Evolutionary conservation across 2,329 filamentous ascomycete genomes (phyloP).

Genomic region (Davidsoniella eucalypti): DNA sequence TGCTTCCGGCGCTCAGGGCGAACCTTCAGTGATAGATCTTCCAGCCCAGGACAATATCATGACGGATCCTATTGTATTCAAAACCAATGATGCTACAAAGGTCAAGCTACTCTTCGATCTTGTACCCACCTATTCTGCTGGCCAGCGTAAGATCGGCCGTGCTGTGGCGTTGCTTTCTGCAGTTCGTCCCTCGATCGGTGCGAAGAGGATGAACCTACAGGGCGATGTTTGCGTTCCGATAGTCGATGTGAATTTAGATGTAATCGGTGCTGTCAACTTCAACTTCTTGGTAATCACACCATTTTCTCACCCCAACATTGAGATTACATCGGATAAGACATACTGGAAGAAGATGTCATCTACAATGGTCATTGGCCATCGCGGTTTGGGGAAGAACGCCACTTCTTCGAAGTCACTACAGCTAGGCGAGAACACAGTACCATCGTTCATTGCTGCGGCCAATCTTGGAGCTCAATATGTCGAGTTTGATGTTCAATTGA

Average conservation of each 20-base stretch:
- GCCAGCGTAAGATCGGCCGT: conserved; percentile 67
- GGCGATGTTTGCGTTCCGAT: conserved; percentile 88
- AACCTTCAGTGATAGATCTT: conserved; percentile 77
- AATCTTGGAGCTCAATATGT: conserved; percentile 71
- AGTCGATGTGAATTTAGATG: conserved; percentile 65
- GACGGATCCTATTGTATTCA: conserved; percentile 87
- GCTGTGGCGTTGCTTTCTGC: conserved; percentile 77
- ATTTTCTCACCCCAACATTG: conserved; percentile 87
- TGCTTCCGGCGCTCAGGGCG: conserved; percentile 68
- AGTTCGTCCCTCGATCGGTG: conserved; percentile 66
- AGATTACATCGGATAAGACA: conserved; percentile 73
- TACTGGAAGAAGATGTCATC: conserved; percentile 91
- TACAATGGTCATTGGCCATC: conserved; percentile 63
- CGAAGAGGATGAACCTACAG: conserved; percentile 78
- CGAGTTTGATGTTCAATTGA: conserved; percentile 81
- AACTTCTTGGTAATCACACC: conserved; percentile 92
- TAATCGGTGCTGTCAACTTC: conserved; percentile 91
- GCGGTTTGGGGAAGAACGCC: conserved; percentile 79
- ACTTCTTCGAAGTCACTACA: conserved; percentile 73
- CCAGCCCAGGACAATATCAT: conserved; percentile 87
- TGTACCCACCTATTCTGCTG: conserved; percentile 84
- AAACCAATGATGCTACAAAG: conserved; percentile 56
- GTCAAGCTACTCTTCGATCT: conserved; percentile 91
- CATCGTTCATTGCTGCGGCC: conserved; percentile 89
- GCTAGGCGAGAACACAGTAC: conserved; percentile 87